phyloP scores from a whole-genome alignment of 768 basidiomycete species.

The Kwoniella sp. region DNA sequence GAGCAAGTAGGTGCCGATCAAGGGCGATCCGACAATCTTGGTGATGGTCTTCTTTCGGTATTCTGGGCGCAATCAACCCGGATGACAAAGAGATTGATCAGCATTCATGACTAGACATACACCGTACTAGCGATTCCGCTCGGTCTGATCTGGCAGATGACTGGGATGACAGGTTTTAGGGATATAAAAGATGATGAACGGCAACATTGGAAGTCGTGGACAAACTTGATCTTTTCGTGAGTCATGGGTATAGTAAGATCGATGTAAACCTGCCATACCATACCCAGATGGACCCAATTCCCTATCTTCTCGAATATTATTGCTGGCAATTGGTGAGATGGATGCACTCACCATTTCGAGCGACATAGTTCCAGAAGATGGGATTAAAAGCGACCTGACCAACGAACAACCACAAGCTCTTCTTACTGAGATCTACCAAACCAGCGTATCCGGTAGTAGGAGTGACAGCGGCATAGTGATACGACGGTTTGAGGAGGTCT shows the following conservation, averaged over 20 bases:
- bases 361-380: slow-evolving; percentile 92
- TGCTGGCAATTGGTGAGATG: too few species aligned
- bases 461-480: slow-evolving; percentile 9
- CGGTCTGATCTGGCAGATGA: too few species aligned
- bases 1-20: slow-evolving; percentile 81
- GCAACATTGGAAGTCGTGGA: too few species aligned
- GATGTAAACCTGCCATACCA: too few species aligned
- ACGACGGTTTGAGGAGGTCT: slow-evolving; percentile 11
- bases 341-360: slow-evolving; percentile 85
- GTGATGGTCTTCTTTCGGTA: slow-evolving; percentile 87
- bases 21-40: slow-evolving; percentile 72
- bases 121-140: too few species aligned
- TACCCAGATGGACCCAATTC: too few species aligned
- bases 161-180: too few species aligned
- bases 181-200: too few species aligned
- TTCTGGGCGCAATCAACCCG: slow-evolving; percentile 58
- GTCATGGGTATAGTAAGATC: too few species aligned
- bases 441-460: slow-evolving; percentile 1
- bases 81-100: not conserved
- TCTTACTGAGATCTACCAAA: slow-evolving; percentile 65
- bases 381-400: slow-evolving; percentile 84
- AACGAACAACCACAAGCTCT: slow-evolving; percentile 69
- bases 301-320: too few species aligned
- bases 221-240: too few species aligned
- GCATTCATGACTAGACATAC: not conserved